These are phyloP conservation scores for Phytophthora fragariaefolia DNA, from an alignment of 352 stramenopile species.

Conservation along the genomic window DNA sequence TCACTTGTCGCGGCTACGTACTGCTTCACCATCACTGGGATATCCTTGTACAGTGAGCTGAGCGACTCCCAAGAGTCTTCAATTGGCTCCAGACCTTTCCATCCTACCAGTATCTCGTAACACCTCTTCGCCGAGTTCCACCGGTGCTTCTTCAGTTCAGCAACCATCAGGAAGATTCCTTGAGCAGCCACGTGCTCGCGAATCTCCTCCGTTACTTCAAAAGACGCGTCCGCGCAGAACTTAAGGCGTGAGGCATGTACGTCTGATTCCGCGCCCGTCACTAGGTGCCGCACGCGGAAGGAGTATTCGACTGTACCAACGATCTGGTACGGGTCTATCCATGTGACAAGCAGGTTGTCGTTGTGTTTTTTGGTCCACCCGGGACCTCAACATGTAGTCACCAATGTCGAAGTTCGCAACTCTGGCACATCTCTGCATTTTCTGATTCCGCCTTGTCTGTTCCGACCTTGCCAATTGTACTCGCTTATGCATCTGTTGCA, in stretches of 20 bases:
- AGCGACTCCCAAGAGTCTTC: conserved; percentile 12
- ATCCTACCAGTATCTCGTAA: conserved; percentile 9
- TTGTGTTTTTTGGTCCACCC: conserved; percentile 30
- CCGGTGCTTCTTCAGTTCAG: conserved; percentile 8
- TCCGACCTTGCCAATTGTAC: not conserved
- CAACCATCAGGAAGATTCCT: conserved; percentile 25
- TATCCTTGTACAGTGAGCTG: conserved; percentile 8
- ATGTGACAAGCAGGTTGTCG: conserved; percentile 38
- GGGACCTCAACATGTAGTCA: conserved; percentile 36
- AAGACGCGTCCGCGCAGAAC: conserved; percentile 33
- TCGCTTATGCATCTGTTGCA: conserved; percentile 14
- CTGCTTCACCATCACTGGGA: conserved; percentile 10
- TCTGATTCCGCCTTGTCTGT: conserved; percentile 3
- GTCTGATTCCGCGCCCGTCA: conserved; percentile 20
- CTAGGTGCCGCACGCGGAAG: conserved; percentile 23
- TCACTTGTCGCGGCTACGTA: not conserved
- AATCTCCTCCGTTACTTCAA: conserved; percentile 32
- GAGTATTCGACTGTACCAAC: conserved; percentile 21
- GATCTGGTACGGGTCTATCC: conserved; percentile 34
- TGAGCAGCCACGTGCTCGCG: conserved; percentile 29
- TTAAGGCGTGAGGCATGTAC: conserved; percentile 41
- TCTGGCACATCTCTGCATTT: conserved; percentile 7
- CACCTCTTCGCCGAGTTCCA: conserved; percentile 6
- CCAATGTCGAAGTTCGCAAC: conserved; percentile 23
- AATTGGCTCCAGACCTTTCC: conserved; percentile 3